Percentiles rank a stretch among this genome's conserved stretches.
Conservation (phyloP, 108 stramenopile genomes). For the Fragilariopsis cylindrus region DNA sequence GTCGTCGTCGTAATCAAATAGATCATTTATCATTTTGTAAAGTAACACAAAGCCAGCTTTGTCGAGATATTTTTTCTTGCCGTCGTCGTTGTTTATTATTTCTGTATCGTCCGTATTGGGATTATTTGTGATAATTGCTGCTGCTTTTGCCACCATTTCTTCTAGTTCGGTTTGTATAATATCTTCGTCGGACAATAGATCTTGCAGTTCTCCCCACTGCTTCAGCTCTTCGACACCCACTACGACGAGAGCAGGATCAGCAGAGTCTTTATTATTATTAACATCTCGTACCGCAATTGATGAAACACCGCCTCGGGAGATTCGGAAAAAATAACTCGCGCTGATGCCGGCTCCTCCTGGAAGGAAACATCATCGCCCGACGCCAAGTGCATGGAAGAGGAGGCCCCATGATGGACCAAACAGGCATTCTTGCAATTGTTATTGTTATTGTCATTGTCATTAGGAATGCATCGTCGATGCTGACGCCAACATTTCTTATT, state of each 20-base stretch:
- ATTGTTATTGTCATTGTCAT: background rate
- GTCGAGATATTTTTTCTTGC: background rate
- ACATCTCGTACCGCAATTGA: background rate
- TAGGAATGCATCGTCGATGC: too few relatives aligned
- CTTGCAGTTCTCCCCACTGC: slow-evolving; percentile 1
- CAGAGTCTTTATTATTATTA: background rate
- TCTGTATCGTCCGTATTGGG: too few relatives aligned
- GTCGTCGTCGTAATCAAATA: slow-evolving; percentile 14
- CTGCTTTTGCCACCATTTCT: background rate
- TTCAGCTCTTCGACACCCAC: background rate
- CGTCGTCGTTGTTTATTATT: background rate
- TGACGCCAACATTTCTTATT: too few relatives aligned
- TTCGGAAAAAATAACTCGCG: background rate
- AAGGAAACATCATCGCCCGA: background rate
- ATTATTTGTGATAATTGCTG: too few relatives aligned
- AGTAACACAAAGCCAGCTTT: background rate
- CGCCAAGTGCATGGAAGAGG: background rate
- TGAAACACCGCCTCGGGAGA: background rate
- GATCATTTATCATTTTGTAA: slow-evolving; percentile 2
- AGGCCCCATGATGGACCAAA: background rate
- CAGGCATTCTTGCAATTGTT: background rate
- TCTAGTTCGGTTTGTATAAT: background rate
- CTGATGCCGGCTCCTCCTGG: background rate
- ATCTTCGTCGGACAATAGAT: background rate
- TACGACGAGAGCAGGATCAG: too few relatives aligned